A percentile compares a stretch with the other conserved stretches of the same genome.
These are phyloP conservation scores for Coemansia sp. DNA, from an alignment of 192 early-diverging fungal species.

Conservation along the genomic window DNA sequence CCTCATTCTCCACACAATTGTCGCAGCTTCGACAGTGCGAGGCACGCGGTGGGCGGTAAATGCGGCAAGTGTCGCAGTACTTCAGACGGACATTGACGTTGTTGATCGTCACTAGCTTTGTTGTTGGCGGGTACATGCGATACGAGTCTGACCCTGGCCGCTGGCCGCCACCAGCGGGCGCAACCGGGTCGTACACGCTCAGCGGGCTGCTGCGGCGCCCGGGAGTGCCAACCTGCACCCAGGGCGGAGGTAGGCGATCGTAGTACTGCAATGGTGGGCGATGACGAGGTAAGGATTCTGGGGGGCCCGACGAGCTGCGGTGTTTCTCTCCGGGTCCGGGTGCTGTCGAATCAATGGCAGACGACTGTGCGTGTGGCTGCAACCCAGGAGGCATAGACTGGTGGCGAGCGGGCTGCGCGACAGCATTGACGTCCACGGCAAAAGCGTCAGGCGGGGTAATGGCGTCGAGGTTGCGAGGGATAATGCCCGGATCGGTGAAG, in stretches of 20 bases:
- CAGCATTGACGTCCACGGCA: conserved; percentile 14
- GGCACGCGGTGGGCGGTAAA: conserved; percentile 82
- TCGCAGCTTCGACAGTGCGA: conserved; percentile 87
- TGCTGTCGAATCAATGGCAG: no score
- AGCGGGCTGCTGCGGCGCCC: conserved; percentile 19
- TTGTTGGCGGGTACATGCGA: conserved; percentile 34
- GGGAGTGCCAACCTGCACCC: conserved; percentile 35
- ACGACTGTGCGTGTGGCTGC: no score
- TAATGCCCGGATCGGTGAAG: conserved; percentile 72
- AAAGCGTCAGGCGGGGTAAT: conserved; percentile 38
- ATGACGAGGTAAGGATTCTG: neutral
- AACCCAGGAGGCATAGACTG: neutral
- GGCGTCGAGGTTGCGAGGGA: conserved; percentile 69
- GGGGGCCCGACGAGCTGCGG: neutral
- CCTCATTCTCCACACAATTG: conserved; percentile 84
- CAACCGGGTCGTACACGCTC: conserved; percentile 41
- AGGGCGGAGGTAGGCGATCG: conserved; percentile 49
- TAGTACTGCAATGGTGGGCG: conserved; percentile 50
- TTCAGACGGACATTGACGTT: conserved; percentile 64
- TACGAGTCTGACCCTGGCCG: conserved; percentile 14
- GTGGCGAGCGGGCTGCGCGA: neutral
- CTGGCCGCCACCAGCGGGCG: conserved; percentile 14
- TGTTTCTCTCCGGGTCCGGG: neutral
- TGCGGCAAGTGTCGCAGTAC: conserved; percentile 86
- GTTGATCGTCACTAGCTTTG: conserved; percentile 61